Conservation (phyloP, 2,329 filamentous ascomycete genomes). For the Amphichorda felina region DNA sequence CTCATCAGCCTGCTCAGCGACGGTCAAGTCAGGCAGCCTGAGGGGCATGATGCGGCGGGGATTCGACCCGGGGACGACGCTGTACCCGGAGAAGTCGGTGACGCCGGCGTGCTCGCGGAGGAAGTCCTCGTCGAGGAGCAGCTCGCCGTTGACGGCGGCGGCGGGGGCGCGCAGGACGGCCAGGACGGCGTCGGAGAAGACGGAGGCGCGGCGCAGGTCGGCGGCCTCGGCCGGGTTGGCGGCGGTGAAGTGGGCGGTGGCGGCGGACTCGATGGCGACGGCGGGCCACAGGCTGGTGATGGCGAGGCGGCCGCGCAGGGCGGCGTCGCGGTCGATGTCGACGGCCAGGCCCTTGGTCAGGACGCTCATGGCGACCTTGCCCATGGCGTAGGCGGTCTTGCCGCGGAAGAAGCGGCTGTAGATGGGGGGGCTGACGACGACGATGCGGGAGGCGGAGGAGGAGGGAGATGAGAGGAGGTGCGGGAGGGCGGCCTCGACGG, state of each 20-base stretch:
- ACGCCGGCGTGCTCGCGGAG: slow-evolving; percentile 52
- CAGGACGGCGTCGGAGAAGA: slow-evolving; percentile 72
- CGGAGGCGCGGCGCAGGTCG: slow-evolving; percentile 56
- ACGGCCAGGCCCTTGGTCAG: slow-evolving; percentile 72
- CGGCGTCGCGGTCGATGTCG: slow-evolving; percentile 68
- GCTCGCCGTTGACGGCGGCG: slow-evolving; percentile 52
- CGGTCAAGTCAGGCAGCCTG: slow-evolving; percentile 54
- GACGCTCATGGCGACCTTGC: slow-evolving; percentile 73
- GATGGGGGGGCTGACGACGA: slow-evolving; percentile 76
- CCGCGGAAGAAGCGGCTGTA: slow-evolving; percentile 78
- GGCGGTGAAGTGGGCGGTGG: slow-evolving; percentile 43
- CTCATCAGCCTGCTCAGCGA: slow-evolving; percentile 72
- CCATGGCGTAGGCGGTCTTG: slow-evolving; percentile 73
- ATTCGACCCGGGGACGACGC: slow-evolving; percentile 46
- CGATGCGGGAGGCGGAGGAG: slow-evolving; percentile 34
- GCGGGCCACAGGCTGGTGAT: slow-evolving; percentile 79
- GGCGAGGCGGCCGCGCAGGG: slow-evolving; percentile 47
- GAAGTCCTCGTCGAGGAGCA: slow-evolving; percentile 74
- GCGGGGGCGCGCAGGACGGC: slow-evolving; percentile 54
- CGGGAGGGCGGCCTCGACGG: slow-evolving; percentile 57
- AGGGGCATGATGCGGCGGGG: slow-evolving; percentile 72
- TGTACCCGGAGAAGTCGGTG: slow-evolving; percentile 62
- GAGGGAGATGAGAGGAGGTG: slow-evolving; percentile 36
- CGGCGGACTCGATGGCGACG: slow-evolving; percentile 61
- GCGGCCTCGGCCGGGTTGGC: slow-evolving; percentile 13